Percentiles rank a stretch among this genome's conserved stretches.
phyloP scores from a whole-genome alignment of 2,329 filamentous ascomycete genomes.

The Arthroderma uncinatum region DNA sequence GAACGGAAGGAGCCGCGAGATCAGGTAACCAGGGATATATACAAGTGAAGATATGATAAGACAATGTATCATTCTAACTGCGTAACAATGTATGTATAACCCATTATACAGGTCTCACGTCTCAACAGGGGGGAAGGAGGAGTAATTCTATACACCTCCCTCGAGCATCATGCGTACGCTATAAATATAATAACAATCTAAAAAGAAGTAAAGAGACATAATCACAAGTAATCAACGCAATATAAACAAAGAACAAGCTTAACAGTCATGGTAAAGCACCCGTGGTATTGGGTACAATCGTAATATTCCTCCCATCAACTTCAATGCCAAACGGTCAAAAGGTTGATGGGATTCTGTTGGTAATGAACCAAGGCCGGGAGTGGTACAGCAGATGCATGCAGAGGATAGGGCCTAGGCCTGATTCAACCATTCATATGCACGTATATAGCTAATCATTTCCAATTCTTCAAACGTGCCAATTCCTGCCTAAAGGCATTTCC shows the following conservation, averaged over 20 bases:
- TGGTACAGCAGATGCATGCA: not conserved
- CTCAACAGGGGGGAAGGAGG: not conserved
- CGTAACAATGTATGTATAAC: not conserved
- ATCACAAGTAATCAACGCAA: not conserved
- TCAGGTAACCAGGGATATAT: too few relatives aligned
- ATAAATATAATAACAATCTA: not conserved
- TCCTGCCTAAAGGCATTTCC: slow-evolving; percentile 29
- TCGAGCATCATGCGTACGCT: not conserved
- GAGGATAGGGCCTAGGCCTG: not conserved
- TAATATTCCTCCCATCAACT: not conserved
- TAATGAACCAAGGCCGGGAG: not conserved
- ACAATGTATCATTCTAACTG: not conserved
- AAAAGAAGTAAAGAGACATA: not conserved
- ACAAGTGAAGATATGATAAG: too few relatives aligned
- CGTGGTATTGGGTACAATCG: not conserved
- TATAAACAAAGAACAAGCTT: slow-evolving; percentile 1
- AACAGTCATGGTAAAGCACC: not conserved
- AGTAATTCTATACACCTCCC: not conserved
- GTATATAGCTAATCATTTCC: slow-evolving; percentile 14
- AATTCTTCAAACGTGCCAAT: slow-evolving; percentile 29
- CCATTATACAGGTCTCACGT: not conserved
- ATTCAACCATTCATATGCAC: not conserved
- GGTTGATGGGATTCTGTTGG: not conserved
- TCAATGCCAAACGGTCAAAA: not conserved
- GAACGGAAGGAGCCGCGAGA: too few relatives aligned